A percentile compares a stretch with the other conserved stretches of the same genome.
Conservation (phyloP, 2,329 filamentous ascomycete species). For the Pyrenophora tritici-repentis region DNA sequence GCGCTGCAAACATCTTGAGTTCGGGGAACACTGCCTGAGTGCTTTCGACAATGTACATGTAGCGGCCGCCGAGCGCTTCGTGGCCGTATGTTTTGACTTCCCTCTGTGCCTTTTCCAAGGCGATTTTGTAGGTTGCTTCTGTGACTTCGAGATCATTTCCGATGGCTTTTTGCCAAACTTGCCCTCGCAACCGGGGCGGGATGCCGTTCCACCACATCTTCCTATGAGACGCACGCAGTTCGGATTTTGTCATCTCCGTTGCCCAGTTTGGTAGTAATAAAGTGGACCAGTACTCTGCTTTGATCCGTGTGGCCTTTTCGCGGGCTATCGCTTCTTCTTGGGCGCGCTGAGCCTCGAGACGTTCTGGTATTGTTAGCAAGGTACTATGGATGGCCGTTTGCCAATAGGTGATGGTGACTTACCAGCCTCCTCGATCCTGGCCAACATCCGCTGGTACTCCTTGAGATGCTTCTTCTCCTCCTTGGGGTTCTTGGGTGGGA, state of each 20-base stretch:
- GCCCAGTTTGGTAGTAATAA: constrained; percentile 79
- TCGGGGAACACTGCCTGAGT: constrained; percentile 72
- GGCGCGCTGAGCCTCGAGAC: constrained; percentile 43
- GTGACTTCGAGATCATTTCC: constrained; percentile 74
- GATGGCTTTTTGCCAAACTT: constrained; percentile 72
- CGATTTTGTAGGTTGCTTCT: constrained; percentile 70
- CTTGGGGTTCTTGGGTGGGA: constrained; percentile 83
- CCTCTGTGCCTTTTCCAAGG: constrained; percentile 68
- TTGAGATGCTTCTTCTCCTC: constrained; percentile 89
- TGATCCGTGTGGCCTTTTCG: constrained; percentile 56
- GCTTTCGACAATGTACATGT: constrained; percentile 53
- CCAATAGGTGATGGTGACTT: constrained; percentile 24
- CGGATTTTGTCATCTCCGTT: constrained; percentile 60
- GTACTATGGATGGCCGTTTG: neutral
- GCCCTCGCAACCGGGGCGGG: constrained; percentile 69
- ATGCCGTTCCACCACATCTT: constrained; percentile 85
- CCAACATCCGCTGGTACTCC: constrained; percentile 84
- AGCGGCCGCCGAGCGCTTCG: constrained; percentile 34
- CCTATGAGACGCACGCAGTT: constrained; percentile 48
- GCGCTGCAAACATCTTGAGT: constrained; percentile 70
- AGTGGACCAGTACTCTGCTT: constrained; percentile 71
- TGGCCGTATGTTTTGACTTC: constrained; percentile 61
- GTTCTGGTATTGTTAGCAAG: constrained; percentile 33
- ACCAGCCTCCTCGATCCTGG: constrained; percentile 63
- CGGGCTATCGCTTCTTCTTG: constrained; percentile 57